These are phyloP conservation scores for Saxophila tyrrhenica DNA, from an alignment of 495 filamentous ascomycete species.

Conservation along the genomic window DNA sequence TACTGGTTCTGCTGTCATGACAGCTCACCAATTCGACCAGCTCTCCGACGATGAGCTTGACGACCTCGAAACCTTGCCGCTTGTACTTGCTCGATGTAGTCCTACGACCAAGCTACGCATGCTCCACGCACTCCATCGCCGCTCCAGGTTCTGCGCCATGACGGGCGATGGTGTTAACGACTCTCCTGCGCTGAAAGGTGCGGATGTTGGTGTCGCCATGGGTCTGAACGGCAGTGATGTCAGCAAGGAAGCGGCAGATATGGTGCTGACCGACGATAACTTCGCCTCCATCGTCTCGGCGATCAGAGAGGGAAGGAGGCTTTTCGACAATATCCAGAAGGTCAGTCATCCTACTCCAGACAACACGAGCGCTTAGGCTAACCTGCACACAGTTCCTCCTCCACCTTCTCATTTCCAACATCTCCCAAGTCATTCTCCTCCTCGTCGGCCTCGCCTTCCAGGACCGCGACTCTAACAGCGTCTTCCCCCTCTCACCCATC, in stretches of 20 bases:
- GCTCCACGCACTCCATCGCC: conserved; percentile 59
- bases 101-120: conserved; percentile 67
- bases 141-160: conserved; percentile 57
- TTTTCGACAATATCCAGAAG: conserved; percentile 72
- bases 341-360: conserved; percentile 12
- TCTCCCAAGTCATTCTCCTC: conserved; percentile 65
- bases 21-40: conserved; percentile 53
- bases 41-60: conserved; percentile 46
- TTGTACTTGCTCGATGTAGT: conserved; percentile 59
- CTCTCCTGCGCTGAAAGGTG: conserved; percentile 66
- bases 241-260: conserved; percentile 69
- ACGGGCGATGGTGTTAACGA: conserved; percentile 85
- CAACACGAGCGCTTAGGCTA: background rate
- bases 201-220: conserved; percentile 80
- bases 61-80: conserved; percentile 57
- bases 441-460: conserved; percentile 61
- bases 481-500: conserved; percentile 63
- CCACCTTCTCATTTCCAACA: conserved; percentile 61
- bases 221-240: conserved; percentile 63
- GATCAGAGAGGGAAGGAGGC: conserved; percentile 58
- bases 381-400: conserved; percentile 49
- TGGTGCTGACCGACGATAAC: conserved; percentile 71
- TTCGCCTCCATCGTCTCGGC: conserved; percentile 70
- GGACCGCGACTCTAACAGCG: conserved; percentile 48
- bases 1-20: conserved; percentile 45